Conservation (phyloP, 257 asterid genomes). For the Misopates orontium region DNA sequence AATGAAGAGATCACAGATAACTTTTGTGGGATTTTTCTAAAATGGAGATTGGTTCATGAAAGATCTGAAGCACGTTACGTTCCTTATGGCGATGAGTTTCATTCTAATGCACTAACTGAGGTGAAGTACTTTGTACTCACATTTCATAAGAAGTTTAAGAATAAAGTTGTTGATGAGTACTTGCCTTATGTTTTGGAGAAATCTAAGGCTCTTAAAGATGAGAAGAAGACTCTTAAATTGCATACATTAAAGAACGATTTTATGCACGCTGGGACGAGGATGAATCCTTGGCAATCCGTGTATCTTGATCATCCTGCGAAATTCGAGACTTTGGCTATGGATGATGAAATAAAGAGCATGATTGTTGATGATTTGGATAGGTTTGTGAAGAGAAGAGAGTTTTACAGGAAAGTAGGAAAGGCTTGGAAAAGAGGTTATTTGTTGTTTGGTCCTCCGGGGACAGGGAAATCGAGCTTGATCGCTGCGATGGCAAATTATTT, state of each 20-base stretch:
- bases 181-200: constrained; percentile 39
- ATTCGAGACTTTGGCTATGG: constrained; percentile 72
- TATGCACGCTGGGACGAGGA: constrained; percentile 29
- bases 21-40: constrained; percentile 33
- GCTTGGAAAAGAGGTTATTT: constrained; percentile 81
- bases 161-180: constrained; percentile 20
- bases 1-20: constrained; percentile 37
- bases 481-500: constrained; percentile 77
- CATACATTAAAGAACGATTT: constrained; percentile 41
- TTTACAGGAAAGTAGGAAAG: constrained; percentile 59
- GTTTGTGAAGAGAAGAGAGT: constrained; percentile 54
- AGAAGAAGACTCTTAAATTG: constrained; percentile 51
- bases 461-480: constrained; percentile 75
- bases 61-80: constrained; percentile 12
- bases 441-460: constrained; percentile 82
- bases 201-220: constrained; percentile 35
- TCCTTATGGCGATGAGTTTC: constrained; percentile 1
- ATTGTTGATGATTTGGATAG: constrained; percentile 48
- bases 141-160: no score
- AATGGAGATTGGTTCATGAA: constrained; percentile 39
- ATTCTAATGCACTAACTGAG: neutral
- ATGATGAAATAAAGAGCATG: constrained; percentile 39
- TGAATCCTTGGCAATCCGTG: constrained; percentile 40
- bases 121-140: no score
- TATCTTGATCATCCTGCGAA: constrained; percentile 55